Evolutionary conservation across 768 basidiomycete genomes (phyloP).

Genomic region (Sutorius australiensis): DNA sequence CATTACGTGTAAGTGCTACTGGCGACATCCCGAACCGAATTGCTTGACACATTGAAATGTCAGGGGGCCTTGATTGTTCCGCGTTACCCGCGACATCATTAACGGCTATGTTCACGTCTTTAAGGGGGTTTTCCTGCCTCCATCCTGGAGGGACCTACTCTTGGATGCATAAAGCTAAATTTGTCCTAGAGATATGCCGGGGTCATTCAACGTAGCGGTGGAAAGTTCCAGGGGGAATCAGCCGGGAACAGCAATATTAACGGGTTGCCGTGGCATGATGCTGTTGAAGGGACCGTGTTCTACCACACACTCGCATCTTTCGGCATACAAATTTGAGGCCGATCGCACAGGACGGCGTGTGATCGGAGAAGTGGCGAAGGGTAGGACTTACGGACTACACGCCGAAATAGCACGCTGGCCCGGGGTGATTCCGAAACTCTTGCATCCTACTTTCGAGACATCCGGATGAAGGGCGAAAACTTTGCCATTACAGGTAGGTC

Average conservation of each 20-base stretch:
- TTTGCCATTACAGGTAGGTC: neutral
- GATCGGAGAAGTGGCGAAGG: constrained; percentile 12
- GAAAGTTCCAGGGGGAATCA: neutral
- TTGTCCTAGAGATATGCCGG: neutral
- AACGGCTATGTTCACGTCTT: neutral
- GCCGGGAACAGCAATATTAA: neutral
- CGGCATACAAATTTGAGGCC: neutral
- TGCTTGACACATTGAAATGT: neutral
- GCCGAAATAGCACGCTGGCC: neutral
- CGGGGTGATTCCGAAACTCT: neutral
- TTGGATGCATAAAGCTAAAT: neutral
- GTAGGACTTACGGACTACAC: constrained; percentile 3
- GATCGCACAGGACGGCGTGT: constrained; percentile 3
- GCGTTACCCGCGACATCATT: neutral
- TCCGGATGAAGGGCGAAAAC: neutral
- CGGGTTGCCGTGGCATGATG: neutral
- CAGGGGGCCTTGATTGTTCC: neutral
- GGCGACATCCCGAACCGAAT: neutral
- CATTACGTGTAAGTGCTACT: neutral
- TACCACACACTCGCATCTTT: neutral
- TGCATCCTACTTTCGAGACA: neutral
- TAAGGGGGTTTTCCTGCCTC: neutral
- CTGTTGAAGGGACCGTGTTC: neutral
- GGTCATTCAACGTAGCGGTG: neutral
- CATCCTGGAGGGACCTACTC: neutral